Percentiles rank a stretch among this genome's conserved stretches.
Evolutionary conservation across 306 rosid genomes (phyloP).

Genomic region (Sicyos edulis): DNA sequence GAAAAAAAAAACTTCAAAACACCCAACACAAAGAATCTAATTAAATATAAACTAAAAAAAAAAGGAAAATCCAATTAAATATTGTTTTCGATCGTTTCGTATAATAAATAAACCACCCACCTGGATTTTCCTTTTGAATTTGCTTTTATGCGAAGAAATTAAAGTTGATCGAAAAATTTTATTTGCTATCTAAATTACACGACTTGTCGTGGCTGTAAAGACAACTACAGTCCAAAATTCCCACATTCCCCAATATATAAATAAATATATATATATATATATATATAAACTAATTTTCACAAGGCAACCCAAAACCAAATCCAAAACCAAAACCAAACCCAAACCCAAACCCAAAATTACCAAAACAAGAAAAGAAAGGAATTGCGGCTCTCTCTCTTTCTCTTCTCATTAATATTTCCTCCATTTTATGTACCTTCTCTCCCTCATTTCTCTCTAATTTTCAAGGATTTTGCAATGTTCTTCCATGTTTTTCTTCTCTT

Average conservation of each 20-base stretch:
- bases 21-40: not conserved
- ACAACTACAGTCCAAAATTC: constrained; percentile 7
- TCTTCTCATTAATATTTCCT: not conserved
- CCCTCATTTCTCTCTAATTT: not conserved
- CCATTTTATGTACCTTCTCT: constrained; percentile 5
- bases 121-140: constrained; percentile 19
- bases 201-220: constrained; percentile 18
- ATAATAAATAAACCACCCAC: constrained; percentile 6
- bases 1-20: not conserved
- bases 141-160: constrained; percentile 40
- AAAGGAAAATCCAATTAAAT: too few species aligned
- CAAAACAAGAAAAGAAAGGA: constrained; percentile 80
- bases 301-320: constrained; percentile 29
- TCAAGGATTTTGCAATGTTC: constrained; percentile 37
- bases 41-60: not conserved
- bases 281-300: not conserved
- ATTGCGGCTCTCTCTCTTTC: constrained; percentile 23
- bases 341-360: not conserved
- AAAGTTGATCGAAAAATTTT: not conserved
- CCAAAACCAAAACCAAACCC: constrained; percentile 11
- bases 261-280: not conserved
- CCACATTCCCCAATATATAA: not conserved
- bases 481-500: constrained; percentile 29
- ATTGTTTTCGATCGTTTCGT: too few species aligned
- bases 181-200: not conserved